Evolutionary conservation across 164 flowering plant species (phyloP).

Genomic region (Vitis rotundifolia): DNA sequence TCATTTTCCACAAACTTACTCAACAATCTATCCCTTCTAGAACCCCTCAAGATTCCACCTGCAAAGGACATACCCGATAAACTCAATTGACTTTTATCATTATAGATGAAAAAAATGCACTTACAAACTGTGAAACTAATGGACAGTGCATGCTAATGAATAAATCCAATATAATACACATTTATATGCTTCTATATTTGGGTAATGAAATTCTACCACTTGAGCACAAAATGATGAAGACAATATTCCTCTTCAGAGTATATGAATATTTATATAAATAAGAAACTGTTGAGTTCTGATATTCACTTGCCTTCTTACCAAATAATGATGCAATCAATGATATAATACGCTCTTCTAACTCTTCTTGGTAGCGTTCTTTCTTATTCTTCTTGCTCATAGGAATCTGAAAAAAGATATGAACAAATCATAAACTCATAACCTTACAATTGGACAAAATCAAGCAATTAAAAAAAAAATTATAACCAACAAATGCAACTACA

Average conservation of each 20-base stretch:
- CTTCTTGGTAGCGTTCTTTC: conserved; percentile 84
- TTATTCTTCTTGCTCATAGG: conserved; percentile 83
- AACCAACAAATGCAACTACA: too few species aligned
- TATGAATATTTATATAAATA: too few species aligned
- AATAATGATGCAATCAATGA: conserved; percentile 91
- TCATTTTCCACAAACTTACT: conserved; percentile 95
- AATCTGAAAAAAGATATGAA: conserved; percentile 40
- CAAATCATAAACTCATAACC: too few species aligned
- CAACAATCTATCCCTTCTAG: conserved; percentile 89
- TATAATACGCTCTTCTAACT: conserved; percentile 88
- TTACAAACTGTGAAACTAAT: neutral
- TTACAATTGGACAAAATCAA: too few species aligned
- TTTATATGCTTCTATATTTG: too few species aligned
- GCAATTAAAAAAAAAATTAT: too few species aligned
- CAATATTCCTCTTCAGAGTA: too few species aligned
- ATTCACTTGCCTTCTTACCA: conserved; percentile 78
- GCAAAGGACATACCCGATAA: conserved; percentile 12
- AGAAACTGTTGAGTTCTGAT: too few species aligned
- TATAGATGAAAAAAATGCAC: neutral
- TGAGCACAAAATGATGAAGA: too few species aligned
- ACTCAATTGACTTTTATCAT: neutral
- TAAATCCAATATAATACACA: too few species aligned
- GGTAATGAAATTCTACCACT: too few species aligned
- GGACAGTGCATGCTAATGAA: too few species aligned
- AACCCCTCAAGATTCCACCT: conserved; percentile 90